These are phyloP conservation scores for Geranium brycei DNA, from an alignment of 345 rosid species.

Conservation along the genomic window DNA sequence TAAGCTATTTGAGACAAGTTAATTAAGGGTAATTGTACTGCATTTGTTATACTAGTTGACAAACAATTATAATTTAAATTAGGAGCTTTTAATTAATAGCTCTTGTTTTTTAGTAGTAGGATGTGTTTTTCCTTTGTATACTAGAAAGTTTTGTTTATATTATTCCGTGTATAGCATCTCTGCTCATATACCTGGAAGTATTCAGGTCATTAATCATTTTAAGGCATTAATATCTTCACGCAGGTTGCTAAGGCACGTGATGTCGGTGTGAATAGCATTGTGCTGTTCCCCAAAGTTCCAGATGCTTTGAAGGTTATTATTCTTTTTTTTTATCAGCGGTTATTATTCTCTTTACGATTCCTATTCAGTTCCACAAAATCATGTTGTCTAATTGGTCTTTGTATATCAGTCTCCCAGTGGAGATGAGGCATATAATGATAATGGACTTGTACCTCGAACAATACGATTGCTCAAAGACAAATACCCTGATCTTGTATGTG, in stretches of 20 bases:
- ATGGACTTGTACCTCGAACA: conserved; percentile 25
- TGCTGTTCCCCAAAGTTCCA: conserved; percentile 89
- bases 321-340: neutral
- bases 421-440: conserved; percentile 29
- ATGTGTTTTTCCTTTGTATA: no score
- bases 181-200: no score
- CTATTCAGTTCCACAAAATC: neutral
- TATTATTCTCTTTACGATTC: neutral
- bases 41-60: no score
- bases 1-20: no score
- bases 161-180: neutral
- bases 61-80: no score
- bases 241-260: conserved; percentile 88
- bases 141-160: neutral
- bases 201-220: neutral
- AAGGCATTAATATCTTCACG: conserved; percentile 6
- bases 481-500: conserved; percentile 25
- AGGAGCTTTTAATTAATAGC: no score
- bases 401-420: conserved; percentile 16
- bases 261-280: conserved; percentile 80
- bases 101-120: no score
- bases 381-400: neutral
- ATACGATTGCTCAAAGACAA: conserved; percentile 22
- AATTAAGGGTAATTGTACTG: no score
- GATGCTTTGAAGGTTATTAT: conserved; percentile 41